Evolutionary conservation across 2,329 filamentous ascomycete genomes (phyloP).

Genomic region (Diaporthe destruens): DNA sequence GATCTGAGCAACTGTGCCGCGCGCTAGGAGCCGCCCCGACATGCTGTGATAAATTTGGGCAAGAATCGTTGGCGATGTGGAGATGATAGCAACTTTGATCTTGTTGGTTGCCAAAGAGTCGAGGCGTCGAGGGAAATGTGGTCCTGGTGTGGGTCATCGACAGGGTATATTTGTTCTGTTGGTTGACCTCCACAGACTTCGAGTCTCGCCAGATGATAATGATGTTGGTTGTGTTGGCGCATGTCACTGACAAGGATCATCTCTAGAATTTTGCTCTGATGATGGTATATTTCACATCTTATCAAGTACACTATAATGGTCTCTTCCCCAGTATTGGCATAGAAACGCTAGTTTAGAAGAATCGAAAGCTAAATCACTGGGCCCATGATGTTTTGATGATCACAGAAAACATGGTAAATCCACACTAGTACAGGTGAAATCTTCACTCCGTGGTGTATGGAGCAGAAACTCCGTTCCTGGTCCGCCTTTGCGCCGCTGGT

Average conservation of each 20-base stretch:
- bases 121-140: slow-evolving; percentile 16
- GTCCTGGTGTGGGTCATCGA: slow-evolving; percentile 6
- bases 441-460: slow-evolving; percentile 27
- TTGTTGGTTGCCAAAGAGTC: slow-evolving; percentile 20
- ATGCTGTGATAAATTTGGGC: slow-evolving; percentile 20
- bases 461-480: slow-evolving; percentile 35
- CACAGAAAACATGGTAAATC: slow-evolving; percentile 1
- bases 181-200: neutral
- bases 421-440: slow-evolving; percentile 31
- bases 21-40: slow-evolving; percentile 5
- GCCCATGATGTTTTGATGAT: neutral
- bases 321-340: neutral
- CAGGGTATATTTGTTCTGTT: slow-evolving; percentile 19
- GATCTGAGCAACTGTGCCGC: slow-evolving; percentile 5
- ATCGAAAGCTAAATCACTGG: slow-evolving; percentile 27
- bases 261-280: neutral
- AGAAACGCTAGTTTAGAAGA: slow-evolving; percentile 15
- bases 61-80: slow-evolving; percentile 19
- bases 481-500: slow-evolving; percentile 31
- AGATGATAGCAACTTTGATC: neutral
- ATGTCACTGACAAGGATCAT: neutral
- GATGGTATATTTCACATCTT: slow-evolving; percentile 32
- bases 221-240: slow-evolving; percentile 5
- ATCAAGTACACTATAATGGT: slow-evolving; percentile 33
- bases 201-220: neutral